Conservation (phyloP, 495 filamentous ascomycete genomes). For the Cercophora scortea region DNA sequence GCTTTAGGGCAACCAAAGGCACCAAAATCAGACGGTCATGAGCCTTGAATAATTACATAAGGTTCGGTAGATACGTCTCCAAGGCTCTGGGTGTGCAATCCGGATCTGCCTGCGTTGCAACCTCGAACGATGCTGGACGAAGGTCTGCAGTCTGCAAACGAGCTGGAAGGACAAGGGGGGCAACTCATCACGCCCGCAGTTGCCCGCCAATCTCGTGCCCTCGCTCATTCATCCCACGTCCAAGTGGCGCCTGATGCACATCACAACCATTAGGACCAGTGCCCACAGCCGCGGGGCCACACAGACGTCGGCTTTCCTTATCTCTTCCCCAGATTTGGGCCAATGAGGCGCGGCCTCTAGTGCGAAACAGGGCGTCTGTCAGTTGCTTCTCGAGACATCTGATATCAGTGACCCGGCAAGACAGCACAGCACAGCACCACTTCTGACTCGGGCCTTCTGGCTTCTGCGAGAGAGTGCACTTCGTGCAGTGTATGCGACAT, state of each 20-base stretch:
- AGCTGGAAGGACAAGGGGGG: not conserved
- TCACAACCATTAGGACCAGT: slow-evolving; percentile 4
- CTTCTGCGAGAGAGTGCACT: not conserved
- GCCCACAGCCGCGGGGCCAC: slow-evolving; percentile 13
- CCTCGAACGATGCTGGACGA: not conserved
- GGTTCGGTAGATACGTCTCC: too few species aligned
- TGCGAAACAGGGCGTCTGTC: slow-evolving; percentile 5
- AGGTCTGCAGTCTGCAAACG: not conserved
- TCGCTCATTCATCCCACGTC: slow-evolving; percentile 14
- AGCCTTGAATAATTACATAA: too few species aligned
- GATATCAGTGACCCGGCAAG: slow-evolving; percentile 9
- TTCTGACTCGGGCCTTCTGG: not conserved
- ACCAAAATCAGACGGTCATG: too few species aligned
- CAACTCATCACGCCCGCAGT: not conserved
- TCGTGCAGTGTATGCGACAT: not conserved
- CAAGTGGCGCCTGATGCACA: slow-evolving; percentile 15
- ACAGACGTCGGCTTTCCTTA: slow-evolving; percentile 17
- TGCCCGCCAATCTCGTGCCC: not conserved
- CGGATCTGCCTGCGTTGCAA: too few species aligned
- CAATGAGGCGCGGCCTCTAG: slow-evolving; percentile 8
- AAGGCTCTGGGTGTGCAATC: too few species aligned
- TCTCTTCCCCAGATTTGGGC: slow-evolving; percentile 11
- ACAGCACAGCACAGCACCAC: not conserved
- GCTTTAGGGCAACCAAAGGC: too few species aligned
- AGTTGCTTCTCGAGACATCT: slow-evolving; percentile 5